These are phyloP conservation scores for Eucalyptus shirleyi DNA, from an alignment of 345 rosid genomes.

Conservation along the genomic window DNA sequence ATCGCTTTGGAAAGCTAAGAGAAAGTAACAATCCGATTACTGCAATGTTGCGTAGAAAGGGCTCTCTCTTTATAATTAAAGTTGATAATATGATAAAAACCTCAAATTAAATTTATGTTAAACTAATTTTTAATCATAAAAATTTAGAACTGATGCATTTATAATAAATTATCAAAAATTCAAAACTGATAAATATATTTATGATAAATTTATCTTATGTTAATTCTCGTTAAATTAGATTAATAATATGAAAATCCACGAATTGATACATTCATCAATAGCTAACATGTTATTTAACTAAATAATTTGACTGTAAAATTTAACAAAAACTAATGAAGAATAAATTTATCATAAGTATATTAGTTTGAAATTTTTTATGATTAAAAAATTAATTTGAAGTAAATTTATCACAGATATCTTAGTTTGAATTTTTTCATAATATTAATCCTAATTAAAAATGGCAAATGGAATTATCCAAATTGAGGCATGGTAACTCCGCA, in stretches of 20 bases:
- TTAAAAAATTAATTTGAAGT: accelerated
- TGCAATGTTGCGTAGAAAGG: not conserved
- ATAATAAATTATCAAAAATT: accelerated
- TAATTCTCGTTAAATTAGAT: accelerated
- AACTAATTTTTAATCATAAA: accelerated
- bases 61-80: not conserved
- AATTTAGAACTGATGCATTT: accelerated
- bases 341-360: accelerated
- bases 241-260: accelerated
- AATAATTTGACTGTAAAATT: accelerated
- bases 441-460: not conserved
- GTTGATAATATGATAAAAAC: too few species aligned
- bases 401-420: too few species aligned
- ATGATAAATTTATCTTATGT: accelerated
- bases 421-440: too few species aligned
- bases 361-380: accelerated
- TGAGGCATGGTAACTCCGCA: not conserved
- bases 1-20: not conserved
- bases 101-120: accelerated
- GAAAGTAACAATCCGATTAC: not conserved
- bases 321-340: accelerated
- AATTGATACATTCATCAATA: accelerated
- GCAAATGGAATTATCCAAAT: not conserved
- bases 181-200: accelerated
- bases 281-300: accelerated